Conservation (phyloP, 345 rosid species). For the Raphanus sativus region DNA sequence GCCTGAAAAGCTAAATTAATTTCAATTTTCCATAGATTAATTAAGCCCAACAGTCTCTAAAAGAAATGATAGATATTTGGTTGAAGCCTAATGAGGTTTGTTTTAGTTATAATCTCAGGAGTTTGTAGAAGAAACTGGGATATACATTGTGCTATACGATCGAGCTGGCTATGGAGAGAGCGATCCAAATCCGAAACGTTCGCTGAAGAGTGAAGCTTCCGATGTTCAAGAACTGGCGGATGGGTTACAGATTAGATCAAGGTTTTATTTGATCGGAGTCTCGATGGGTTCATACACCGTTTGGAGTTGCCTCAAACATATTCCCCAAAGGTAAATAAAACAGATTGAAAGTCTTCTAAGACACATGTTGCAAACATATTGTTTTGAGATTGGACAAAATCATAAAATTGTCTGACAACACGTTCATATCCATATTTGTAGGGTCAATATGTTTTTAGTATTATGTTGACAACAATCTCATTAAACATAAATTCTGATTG, state of each 20-base stretch:
- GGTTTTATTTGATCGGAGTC: slow-evolving; percentile 74
- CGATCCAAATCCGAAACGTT: slow-evolving; percentile 62
- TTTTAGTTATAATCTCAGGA: slow-evolving; percentile 64
- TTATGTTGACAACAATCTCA: neutral
- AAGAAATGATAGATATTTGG: neutral
- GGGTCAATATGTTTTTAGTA: neutral
- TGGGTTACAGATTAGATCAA: slow-evolving; percentile 58
- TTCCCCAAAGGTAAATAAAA: slow-evolving; percentile 70
- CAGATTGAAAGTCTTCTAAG: neutral
- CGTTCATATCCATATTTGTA: neutral
- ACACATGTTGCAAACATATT: neutral
- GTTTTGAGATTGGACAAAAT: slow-evolving; percentile 10
- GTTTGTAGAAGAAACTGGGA: slow-evolving; percentile 59
- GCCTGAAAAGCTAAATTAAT: neutral
- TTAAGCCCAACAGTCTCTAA: neutral
- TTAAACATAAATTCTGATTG: neutral
- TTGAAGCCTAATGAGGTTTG: slow-evolving; percentile 20
- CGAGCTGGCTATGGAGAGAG: slow-evolving; percentile 95
- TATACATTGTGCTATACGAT: slow-evolving; percentile 68
- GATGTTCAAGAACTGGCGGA: slow-evolving; percentile 86
- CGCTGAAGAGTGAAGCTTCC: slow-evolving; percentile 76
- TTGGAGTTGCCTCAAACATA: slow-evolving; percentile 84
- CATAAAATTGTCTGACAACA: slow-evolving; percentile 15
- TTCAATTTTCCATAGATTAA: neutral
- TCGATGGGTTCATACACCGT: slow-evolving; percentile 91